Base-by-base conservation (phyloP, 306 rosid genomes). In the Myrica gale region DNA sequence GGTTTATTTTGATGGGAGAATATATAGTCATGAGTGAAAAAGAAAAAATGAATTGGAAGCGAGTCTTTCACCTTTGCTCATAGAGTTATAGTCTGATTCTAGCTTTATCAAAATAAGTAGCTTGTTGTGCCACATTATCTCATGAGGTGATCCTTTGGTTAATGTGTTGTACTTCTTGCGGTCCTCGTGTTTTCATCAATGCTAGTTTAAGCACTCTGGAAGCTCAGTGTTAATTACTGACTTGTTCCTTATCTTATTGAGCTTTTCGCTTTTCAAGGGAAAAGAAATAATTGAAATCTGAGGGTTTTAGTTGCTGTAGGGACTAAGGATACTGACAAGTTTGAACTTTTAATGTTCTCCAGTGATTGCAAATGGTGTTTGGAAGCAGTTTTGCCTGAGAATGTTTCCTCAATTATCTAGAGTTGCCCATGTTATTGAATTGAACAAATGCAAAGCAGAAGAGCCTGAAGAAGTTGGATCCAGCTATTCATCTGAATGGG, bases 331-430 rank as follows among this genome's bases (percentile, higher is more conserved):
- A 77, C 73, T 58, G 60, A 52, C 19, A 39, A 56, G 63, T 26
- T 47, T 72, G 82, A 75, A 80, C 75, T 84, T 55, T 21, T 74
- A 65, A 45, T 80, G 63, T 80, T 70, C 75, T 84, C 85, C 97
- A 95, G 99, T 90, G 85, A 75, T 95, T 69, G 84, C 74, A 79
- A 86, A 85, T 79, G 84, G 89, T 74, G 82, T 92, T 74, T 85
- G 78, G 37, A 95, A 92, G 90, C 81, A 84, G 85, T 82, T 90
- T 52, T 95, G 99, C 90, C 75, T 95, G 89, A 87, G 86, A 90
- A 85, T 83, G 81, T 92, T 90, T 82, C 95, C 97, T 83, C 91
- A 90, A 71, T 79, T 95, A 85, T 90, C 86, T 54, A 82, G 81
- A 84, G 88, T 82, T 54, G 81, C 83, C 41, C 9, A 23, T 21